Percentiles rank a stretch among this genome's conserved stretches.
These are phyloP conservation scores for Globomyces pollinis-pini DNA, from an alignment of 192 early-diverging fungal species.

Conservation along the genomic window DNA sequence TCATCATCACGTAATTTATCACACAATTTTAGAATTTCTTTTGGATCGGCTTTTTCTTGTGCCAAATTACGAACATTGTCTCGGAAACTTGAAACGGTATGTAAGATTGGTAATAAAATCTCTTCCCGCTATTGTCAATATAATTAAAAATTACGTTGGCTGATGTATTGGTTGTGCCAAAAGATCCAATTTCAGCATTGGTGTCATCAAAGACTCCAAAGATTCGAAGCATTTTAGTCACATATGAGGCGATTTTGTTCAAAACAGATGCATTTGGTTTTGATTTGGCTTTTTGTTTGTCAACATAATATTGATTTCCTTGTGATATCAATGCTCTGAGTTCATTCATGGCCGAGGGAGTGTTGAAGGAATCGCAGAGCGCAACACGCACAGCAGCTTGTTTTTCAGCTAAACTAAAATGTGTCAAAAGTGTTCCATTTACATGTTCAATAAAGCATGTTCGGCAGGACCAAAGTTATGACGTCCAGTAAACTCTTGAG, in stretches of 20 bases:
- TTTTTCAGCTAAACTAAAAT: slow-evolving; percentile 46
- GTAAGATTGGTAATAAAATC: slow-evolving; percentile 68
- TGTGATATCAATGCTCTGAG: slow-evolving; percentile 69
- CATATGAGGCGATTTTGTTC: slow-evolving; percentile 69
- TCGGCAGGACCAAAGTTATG: slow-evolving; percentile 70
- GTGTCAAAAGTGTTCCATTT: slow-evolving; percentile 9
- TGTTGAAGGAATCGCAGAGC: slow-evolving; percentile 90
- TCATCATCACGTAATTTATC: slow-evolving; percentile 87
- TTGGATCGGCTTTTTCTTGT: slow-evolving; percentile 36
- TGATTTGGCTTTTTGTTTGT: slow-evolving; percentile 44
- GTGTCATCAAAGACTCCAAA: slow-evolving; percentile 72
- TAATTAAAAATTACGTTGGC: neutral
- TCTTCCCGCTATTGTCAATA: slow-evolving; percentile 40
- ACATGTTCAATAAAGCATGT: slow-evolving; percentile 59
- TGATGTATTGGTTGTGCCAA: slow-evolving; percentile 6
- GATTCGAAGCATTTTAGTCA: slow-evolving; percentile 70
- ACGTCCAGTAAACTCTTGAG: slow-evolving; percentile 51
- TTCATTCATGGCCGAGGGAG: slow-evolving; percentile 69
- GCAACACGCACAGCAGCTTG: slow-evolving; percentile 73
- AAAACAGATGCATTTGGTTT: slow-evolving; percentile 62
- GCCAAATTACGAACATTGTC: slow-evolving; percentile 79
- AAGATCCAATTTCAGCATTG: slow-evolving; percentile 55
- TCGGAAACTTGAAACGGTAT: slow-evolving; percentile 76
- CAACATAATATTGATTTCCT: slow-evolving; percentile 66
- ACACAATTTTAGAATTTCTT: slow-evolving; percentile 64